Base-by-base conservation (phyloP, 2,329 filamentous ascomycete genomes). In the Aspergillus bombycis region DNA sequence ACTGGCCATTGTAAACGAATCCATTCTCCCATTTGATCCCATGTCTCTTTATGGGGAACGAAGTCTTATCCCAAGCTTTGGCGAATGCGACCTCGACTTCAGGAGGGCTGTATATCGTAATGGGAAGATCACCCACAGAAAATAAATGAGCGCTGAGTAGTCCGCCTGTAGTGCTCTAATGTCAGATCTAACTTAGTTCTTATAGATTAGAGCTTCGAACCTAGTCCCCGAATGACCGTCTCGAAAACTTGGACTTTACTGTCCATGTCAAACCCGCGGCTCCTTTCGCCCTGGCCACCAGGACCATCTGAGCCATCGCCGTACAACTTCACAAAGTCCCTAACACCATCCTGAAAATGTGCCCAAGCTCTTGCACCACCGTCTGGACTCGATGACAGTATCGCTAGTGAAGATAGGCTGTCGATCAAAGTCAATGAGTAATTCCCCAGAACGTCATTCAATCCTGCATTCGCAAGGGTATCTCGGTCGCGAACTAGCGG, bases 211-310 rank as follows among this genome's bases (percentile, higher is more conserved):
- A 52, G n/a, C 5, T 30, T 26, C 75, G 62, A 72, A 80, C 78
- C 78, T 60, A 80, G 87, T 19, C 94, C 95, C 63, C 95, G 87
- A 70, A 99, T 99, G 41, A 97, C 94, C 0, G 94, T 98, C 81
- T 99, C 95, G 74, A 99, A 99, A 45, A 99, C 93, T 80, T 99
- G 94, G 2, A 99, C 95, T 79, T 98, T 99, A 81, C 94, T 97
- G 78, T 99, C 94, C 46, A 97, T 83, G 77, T 99, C 93, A 72
- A 99, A 99, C 0, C 93, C 95, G 60, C 88, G 86, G 4, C 89
- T 89, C 67, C 93, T 85, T 62, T 85, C 82, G 4, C 94, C 94
- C 72, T 87, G 84, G 8, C 91, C 92, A 6, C 84, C 84, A 16
- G 86, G 82, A 3, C 91, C 90, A 10, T 83, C 79, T 34, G 88